phyloP scores from a whole-genome alignment of 2,329 filamentous ascomycete species.

The Emericellopsis cladophorae region DNA sequence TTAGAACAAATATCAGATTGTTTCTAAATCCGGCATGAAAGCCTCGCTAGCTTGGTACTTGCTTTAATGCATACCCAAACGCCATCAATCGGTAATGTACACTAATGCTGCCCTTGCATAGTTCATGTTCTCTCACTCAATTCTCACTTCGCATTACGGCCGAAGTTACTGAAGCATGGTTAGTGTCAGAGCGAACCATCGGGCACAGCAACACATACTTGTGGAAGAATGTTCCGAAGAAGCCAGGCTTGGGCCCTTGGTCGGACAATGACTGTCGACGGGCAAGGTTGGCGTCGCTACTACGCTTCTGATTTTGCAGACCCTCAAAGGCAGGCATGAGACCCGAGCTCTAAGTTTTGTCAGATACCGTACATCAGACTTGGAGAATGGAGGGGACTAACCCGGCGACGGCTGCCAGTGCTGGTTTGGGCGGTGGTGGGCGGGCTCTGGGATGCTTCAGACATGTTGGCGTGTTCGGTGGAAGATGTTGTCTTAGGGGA shows the following conservation, averaged over 20 bases:
- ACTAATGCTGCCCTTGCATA: too few species aligned
- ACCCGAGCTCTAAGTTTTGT: slow-evolving; percentile 25
- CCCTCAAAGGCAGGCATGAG: slow-evolving; percentile 35
- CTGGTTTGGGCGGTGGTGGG: slow-evolving; percentile 5
- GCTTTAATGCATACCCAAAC: too few species aligned
- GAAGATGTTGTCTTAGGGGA: background rate
- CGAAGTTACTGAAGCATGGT: slow-evolving; percentile 1
- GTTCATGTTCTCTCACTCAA: background rate
- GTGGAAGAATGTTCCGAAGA: slow-evolving; percentile 44
- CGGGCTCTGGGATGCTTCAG: slow-evolving; percentile 11
- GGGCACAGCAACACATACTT: slow-evolving; percentile 25
- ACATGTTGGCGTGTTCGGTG: slow-evolving; percentile 10
- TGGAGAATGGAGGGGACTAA: slow-evolving; percentile 5
- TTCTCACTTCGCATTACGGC: background rate
- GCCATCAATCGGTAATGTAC: too few species aligned
- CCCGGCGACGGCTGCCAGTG: slow-evolving; percentile 14
- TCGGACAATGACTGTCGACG: slow-evolving; percentile 43
- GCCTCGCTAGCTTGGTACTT: too few species aligned
- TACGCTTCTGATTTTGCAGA: slow-evolving; percentile 37
- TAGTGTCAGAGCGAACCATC: background rate
- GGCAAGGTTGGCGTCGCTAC: slow-evolving; percentile 27
- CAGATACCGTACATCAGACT: background rate
- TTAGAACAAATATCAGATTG: too few species aligned
- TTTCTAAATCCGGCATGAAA: too few species aligned
- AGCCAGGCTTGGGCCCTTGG: slow-evolving; percentile 33